Conservation (phyloP, 2,329 filamentous ascomycete genomes). For the Scolecobasidium constrictum region DNA sequence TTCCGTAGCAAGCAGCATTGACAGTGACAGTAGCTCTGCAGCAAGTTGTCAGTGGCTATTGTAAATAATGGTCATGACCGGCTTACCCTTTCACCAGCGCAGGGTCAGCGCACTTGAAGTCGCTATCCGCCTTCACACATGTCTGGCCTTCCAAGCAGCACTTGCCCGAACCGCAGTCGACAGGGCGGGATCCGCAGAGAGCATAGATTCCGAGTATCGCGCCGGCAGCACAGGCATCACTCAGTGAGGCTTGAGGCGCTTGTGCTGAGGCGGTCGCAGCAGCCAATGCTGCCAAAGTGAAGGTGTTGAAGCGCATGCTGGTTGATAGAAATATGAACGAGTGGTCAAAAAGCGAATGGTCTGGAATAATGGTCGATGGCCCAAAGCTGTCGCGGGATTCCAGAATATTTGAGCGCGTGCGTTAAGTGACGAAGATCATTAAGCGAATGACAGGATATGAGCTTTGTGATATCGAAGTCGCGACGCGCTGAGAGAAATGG, state of each 20-base stretch:
- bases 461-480: background rate
- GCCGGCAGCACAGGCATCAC: conserved; percentile 8
- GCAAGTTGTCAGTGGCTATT: background rate
- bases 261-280: conserved; percentile 1
- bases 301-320: conserved; percentile 7
- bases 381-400: too few relatives aligned
- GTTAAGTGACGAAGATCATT: background rate
- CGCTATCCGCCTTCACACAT: conserved; percentile 2
- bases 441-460: background rate
- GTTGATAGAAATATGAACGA: background rate
- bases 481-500: background rate
- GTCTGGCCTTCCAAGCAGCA: conserved; percentile 10
- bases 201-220: conserved; percentile 9
- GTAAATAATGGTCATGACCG: too few relatives aligned
- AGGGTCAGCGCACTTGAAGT: conserved; percentile 1
- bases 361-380: background rate
- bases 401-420: too few relatives aligned
- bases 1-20: conserved; percentile 8
- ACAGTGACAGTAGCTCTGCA: conserved; percentile 4
- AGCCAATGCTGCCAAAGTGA: conserved; percentile 6
- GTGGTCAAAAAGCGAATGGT: background rate
- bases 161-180: conserved; percentile 7
- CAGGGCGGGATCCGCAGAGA: conserved; percentile 6
- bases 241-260: background rate
- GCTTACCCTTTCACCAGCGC: conserved; percentile 2